These are phyloP conservation scores for Dactylellina drechsleri DNA, from an alignment of 2,329 filamentous ascomycete genomes.

Conservation along the genomic window DNA sequence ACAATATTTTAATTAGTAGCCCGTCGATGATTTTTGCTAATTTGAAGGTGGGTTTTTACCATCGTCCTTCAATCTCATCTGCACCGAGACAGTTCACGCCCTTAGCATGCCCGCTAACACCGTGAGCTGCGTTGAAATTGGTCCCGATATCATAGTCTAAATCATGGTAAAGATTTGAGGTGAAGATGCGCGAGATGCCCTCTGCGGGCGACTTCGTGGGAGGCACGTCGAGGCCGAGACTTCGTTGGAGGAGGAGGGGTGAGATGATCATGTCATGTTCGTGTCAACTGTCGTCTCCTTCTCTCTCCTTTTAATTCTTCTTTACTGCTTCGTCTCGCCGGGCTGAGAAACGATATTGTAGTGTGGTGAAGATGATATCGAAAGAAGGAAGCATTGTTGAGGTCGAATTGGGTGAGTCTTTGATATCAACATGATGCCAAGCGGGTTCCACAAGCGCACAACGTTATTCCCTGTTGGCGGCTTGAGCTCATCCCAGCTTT, in stretches of 20 bases:
- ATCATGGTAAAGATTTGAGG: constrained; percentile 35
- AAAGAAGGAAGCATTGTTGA: not conserved
- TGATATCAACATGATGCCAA: not conserved
- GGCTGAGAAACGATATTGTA: too few species aligned
- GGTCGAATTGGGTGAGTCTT: not conserved
- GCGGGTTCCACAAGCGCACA: constrained; percentile 5
- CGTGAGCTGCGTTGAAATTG: constrained; percentile 4
- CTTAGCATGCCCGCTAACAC: constrained; percentile 23
- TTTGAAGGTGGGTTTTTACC: constrained; percentile 5
- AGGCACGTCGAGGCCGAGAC: constrained; percentile 23
- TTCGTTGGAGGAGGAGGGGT: constrained; percentile 34
- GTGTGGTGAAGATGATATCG: not conserved
- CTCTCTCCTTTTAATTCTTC: not conserved
- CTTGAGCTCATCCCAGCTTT: not conserved
- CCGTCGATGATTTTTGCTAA: not conserved
- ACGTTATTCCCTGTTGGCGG: not conserved
- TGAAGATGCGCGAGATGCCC: constrained; percentile 23
- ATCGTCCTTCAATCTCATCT: constrained; percentile 40
- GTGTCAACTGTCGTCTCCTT: not conserved
- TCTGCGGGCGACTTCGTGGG: constrained; percentile 9
- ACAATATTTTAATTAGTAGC: not conserved
- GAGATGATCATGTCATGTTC: constrained; percentile 54
- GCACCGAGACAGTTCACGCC: constrained; percentile 43
- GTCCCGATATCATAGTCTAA: constrained; percentile 30
- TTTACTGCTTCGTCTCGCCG: too few species aligned